Conservation (phyloP, 2,329 filamentous ascomycete species). For the Chaetomium strumarium region DNA sequence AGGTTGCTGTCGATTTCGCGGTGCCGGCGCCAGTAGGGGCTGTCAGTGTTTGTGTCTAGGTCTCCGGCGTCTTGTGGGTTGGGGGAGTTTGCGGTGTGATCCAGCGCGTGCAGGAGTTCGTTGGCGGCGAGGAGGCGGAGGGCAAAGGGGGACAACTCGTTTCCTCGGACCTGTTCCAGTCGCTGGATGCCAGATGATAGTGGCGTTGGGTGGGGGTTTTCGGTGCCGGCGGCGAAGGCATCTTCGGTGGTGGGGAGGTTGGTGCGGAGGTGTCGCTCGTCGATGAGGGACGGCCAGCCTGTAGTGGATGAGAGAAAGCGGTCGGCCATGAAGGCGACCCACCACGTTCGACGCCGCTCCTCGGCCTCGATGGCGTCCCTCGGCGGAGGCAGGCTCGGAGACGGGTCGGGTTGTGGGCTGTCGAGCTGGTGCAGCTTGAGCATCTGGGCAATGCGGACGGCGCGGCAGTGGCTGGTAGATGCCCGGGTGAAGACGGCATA, state of each 20-base stretch:
- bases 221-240: neutral
- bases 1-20: slow-evolving; percentile 57
- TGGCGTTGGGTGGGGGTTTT: neutral
- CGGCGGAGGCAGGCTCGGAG: slow-evolving; percentile 52
- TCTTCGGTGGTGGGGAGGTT: slow-evolving; percentile 49
- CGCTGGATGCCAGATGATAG: slow-evolving; percentile 34
- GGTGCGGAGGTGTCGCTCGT: slow-evolving; percentile 55
- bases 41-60: slow-evolving; percentile 51
- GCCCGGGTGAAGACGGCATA: slow-evolving; percentile 63
- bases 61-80: slow-evolving; percentile 48
- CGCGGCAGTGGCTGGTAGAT: slow-evolving; percentile 60
- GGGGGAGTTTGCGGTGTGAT: neutral
- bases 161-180: slow-evolving; percentile 55
- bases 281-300: slow-evolving; percentile 62
- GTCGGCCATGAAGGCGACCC: slow-evolving; percentile 59
- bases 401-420: slow-evolving; percentile 54
- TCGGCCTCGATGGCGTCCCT: slow-evolving; percentile 63
- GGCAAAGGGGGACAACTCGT: slow-evolving; percentile 46
- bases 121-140: slow-evolving; percentile 5
- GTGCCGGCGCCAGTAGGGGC: slow-evolving; percentile 63
- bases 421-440: slow-evolving; percentile 62
- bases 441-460: slow-evolving; percentile 57
- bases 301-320: slow-evolving; percentile 63
- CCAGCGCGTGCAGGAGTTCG: neutral
- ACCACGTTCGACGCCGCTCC: slow-evolving; percentile 62